Percentiles rank a stretch among this genome's conserved stretches.
Evolutionary conservation across 805 yeast genomes (phyloP).

Genomic region (Candida silvicultrix): DNA sequence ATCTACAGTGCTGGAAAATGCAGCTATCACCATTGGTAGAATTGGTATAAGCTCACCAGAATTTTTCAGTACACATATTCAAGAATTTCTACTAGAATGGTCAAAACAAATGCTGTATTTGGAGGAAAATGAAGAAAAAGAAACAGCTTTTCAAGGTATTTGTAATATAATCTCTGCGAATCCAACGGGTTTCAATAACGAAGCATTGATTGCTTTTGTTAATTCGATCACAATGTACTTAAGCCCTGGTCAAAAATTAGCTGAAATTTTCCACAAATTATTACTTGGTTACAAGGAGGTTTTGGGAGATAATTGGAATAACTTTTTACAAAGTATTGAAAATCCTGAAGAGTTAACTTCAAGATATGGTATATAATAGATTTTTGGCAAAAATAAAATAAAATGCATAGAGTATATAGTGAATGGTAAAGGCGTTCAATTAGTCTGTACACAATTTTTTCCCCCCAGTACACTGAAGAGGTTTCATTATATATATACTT

Average conservation of each 20-base stretch:
- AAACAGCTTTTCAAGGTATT: conserved; percentile 81
- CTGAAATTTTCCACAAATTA: conserved; percentile 37
- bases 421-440: background rate
- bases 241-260: conserved; percentile 42
- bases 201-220: conserved; percentile 46
- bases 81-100: conserved; percentile 62
- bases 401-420: background rate
- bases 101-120: conserved; percentile 58
- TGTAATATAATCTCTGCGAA: conserved; percentile 57
- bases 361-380: conserved; percentile 8
- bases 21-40: conserved; percentile 86
- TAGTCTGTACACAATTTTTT: too few species aligned
- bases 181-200: conserved; percentile 56
- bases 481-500: too few species aligned
- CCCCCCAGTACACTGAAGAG: too few species aligned
- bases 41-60: conserved; percentile 63
- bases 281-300: conserved; percentile 38
- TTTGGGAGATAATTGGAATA: conserved; percentile 34
- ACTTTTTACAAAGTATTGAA: conserved; percentile 13
- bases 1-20: conserved; percentile 71
- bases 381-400: background rate
- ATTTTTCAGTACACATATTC: conserved; percentile 50
- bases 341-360: conserved; percentile 14
- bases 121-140: conserved; percentile 83
- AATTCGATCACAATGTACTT: conserved; percentile 52